phyloP scores from a whole-genome alignment of 2,329 filamentous ascomycete genomes.

The Penicillium concentricum region DNA sequence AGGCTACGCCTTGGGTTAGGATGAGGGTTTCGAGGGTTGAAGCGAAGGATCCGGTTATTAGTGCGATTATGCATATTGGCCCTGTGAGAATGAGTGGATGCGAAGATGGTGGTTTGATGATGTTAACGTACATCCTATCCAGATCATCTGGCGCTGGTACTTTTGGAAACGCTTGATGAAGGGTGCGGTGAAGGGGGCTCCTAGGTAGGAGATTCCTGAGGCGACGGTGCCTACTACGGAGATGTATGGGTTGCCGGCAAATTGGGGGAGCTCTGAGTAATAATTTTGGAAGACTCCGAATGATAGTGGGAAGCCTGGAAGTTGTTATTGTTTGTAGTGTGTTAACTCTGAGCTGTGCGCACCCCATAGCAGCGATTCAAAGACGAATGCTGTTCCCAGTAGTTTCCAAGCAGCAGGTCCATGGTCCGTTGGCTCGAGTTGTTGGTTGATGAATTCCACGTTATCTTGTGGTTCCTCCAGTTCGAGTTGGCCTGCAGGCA shows the following conservation, averaged over 20 bases:
- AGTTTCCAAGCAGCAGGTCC: not conserved
- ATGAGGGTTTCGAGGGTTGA: not conserved
- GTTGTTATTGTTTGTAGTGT: not conserved
- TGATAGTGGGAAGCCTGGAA: slow-evolving; percentile 24
- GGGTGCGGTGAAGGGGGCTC: not conserved
- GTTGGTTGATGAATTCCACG: not conserved
- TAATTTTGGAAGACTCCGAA: slow-evolving; percentile 32
- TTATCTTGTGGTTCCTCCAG: not conserved
- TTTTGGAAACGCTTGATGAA: not conserved
- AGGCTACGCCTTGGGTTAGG: not conserved
- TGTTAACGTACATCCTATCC: not conserved
- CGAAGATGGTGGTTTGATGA: no score
- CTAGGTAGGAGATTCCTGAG: not conserved
- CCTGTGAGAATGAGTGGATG: not conserved
- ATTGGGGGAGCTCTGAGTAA: slow-evolving; percentile 23
- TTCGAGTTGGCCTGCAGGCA: not conserved
- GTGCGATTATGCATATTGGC: not conserved
- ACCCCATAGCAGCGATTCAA: not conserved
- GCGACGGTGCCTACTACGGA: slow-evolving; percentile 23
- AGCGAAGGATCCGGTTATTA: not conserved
- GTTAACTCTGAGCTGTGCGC: not conserved
- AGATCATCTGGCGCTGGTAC: not conserved
- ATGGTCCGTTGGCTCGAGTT: not conserved
- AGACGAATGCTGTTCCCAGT: not conserved
- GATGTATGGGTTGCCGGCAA: slow-evolving; percentile 13